phyloP scores from a whole-genome alignment of 139 green algal species.

The Mesotaenium endlicherianum region DNA sequence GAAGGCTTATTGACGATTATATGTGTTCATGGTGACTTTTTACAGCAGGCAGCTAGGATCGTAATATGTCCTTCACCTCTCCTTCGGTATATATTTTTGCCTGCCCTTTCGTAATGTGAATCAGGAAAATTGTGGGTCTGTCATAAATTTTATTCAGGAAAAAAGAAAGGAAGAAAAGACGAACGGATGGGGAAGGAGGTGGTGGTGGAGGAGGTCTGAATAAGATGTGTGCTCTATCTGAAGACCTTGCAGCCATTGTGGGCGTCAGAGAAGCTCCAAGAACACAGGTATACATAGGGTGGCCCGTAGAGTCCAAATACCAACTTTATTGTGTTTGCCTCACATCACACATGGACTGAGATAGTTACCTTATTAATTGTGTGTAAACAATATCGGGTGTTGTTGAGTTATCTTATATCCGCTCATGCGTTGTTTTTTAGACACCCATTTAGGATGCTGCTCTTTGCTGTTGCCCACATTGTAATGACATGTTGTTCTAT shows the following conservation, averaged over 20 bases:
- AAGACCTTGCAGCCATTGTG: conserved; percentile 19
- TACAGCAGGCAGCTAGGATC: too few species aligned
- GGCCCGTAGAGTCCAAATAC: neutral
- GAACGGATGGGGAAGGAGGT: conserved; percentile 16
- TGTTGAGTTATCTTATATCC: conserved; percentile 10
- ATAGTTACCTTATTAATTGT: neutral
- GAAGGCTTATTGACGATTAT: too few species aligned
- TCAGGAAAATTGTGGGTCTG: too few species aligned
- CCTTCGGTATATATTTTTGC: too few species aligned
- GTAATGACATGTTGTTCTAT: too few species aligned
- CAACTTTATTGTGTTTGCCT: neutral
- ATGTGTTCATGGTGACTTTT: too few species aligned
- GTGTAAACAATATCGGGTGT: neutral
- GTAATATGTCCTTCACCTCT: too few species aligned
- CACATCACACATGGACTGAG: neutral
- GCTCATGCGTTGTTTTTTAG: neutral
- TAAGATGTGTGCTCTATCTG: conserved; percentile 32
- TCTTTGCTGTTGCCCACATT: too few species aligned
- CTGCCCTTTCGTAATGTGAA: too few species aligned
- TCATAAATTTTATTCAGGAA: neutral
- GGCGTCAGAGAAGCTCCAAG: conserved; percentile 22
- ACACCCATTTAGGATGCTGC: too few species aligned
- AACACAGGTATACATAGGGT: conserved; percentile 29
- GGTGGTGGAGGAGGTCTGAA: conserved; percentile 38
- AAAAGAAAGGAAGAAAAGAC: conserved; percentile 30